phyloP scores from a whole-genome alignment of 2,329 filamentous ascomycete genomes.

The Talaromyces sp. region DNA sequence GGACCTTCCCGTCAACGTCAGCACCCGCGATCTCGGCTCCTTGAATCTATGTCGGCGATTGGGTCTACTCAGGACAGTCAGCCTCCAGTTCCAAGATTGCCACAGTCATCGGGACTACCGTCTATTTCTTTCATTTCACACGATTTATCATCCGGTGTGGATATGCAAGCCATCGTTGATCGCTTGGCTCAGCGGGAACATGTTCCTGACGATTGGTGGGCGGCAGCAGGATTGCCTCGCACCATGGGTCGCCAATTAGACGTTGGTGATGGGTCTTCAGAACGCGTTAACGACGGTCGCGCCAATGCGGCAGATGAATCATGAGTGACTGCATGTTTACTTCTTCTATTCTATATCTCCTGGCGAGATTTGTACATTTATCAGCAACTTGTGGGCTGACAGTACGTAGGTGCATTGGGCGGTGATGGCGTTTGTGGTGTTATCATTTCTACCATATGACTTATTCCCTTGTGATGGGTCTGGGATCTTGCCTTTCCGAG shows the following conservation, averaged over 20 bases:
- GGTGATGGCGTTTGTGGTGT: conserved; percentile 13
- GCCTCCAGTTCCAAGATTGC: conserved; percentile 26
- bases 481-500: background rate
- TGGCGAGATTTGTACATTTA: conserved; percentile 19
- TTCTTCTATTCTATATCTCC: conserved; percentile 17
- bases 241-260: conserved; percentile 42
- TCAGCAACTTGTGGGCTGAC: background rate
- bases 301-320: conserved; percentile 10
- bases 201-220: conserved; percentile 82
- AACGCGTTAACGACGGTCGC: conserved; percentile 7
- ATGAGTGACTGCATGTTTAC: background rate
- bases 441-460: conserved; percentile 4
- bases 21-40: conserved; percentile 9
- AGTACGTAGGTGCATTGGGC: conserved; percentile 9
- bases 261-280: conserved; percentile 26
- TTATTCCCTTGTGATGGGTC: background rate
- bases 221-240: conserved; percentile 64
- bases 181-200: conserved; percentile 69
- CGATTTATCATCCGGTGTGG: conserved; percentile 30
- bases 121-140: conserved; percentile 35
- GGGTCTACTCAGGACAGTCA: conserved; percentile 36
- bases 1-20: conserved; percentile 17
- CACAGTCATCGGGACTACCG: conserved; percentile 25
- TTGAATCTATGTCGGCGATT: conserved; percentile 28
- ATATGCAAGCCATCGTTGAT: conserved; percentile 70